Evolutionary conservation across 176 grass and related monocot genomes (phyloP), one percentile per base, ranked within the genome.

Genomic region (Ananas comosus): DNA sequence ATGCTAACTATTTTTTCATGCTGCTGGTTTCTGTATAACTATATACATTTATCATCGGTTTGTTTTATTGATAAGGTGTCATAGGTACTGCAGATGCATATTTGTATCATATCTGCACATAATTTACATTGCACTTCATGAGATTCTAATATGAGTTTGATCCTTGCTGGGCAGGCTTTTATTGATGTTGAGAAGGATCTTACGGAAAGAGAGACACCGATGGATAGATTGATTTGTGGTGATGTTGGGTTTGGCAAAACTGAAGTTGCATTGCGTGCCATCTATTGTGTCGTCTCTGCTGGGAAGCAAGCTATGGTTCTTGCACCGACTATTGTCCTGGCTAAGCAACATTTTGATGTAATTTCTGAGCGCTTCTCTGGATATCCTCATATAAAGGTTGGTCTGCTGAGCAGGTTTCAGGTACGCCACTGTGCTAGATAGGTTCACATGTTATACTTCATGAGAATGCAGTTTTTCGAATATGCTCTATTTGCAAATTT

Each of bases 191-290:
- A 90, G 69, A 97, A 78, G 71, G 89, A 97, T 85, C 72, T 97
- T 68, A 90, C 89, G 18, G 89, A 97, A 85, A 82, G 93, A 77
- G 86, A 85, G 85, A 92, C 93, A 57, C 93, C 93, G 48, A 96
- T 96, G 92, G 92, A 96, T 74, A 91, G 92, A 76, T 78, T 96
- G 66, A 96, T 97, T 54, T 97, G 89, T 69, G 93, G 93, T 70
- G 93, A 97, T 89, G 93, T 97, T 78, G 93, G 93, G 47, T 97
- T 97, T 79, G 93, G 93, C 48, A 97, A 97, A 87, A 97, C 89
- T 0, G 89, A 97, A 83, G 93, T 97, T 29, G 93, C 93, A 70
- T 67, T 97, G 68, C 89, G 93, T 63, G 89, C 89, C 21, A 92
- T 90, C 69, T 97, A 90, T 76, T 87, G 78, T 76, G 86, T 97